Evolutionary conservation across 2,329 filamentous ascomycete species (phyloP), one percentile per base, ranked within the genome.

Genomic region (Xylariaceae sp.): DNA sequence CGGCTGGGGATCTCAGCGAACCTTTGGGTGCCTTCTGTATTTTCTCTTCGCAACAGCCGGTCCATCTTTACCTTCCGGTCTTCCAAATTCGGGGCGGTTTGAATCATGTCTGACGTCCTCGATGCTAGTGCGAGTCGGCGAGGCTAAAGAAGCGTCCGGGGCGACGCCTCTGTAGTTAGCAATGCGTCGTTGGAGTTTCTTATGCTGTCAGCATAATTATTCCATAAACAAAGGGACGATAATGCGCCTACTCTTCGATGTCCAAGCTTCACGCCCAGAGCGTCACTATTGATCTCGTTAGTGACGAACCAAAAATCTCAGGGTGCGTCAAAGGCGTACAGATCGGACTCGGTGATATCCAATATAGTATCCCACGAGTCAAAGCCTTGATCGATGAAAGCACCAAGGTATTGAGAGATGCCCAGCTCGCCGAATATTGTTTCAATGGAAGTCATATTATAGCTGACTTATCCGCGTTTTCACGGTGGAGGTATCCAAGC

Each of bases 181-280:
- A 66, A 94, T 93, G 44, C 87, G 87, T 57, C 89, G 80, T 74
- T 94, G 90, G n/a, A 94, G 78, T 80, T 91, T 91, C 87, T 91
- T 30, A 30, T 15, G 5, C 18, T 13, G 33, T 46, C 18, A 61
- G 56, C n/a, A 44, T 16, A 21, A 29, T 10, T 23, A 23, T 10
- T 8, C 23, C 5, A 37, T 18, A 15, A 37, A 37, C 4, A n/a
- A 24, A 16, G 20, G 5, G 16, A 37, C 11, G 36, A 10, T 3
- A 18, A 33, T 11, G 13, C 30, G 66, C 85, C 66, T 83, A 91
- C 88, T 73, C 90, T 83, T 68, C 90, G 81, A 71, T 94, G 89
- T 20, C 90, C 90, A 51, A 92, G 80, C 69, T 92, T 92, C 48
- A 94, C 88, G 51, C 84, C 85, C 47, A 94, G 77, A 33, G 81